Base-by-base conservation (phyloP, 345 rosid genomes). In the Draba incana region DNA sequence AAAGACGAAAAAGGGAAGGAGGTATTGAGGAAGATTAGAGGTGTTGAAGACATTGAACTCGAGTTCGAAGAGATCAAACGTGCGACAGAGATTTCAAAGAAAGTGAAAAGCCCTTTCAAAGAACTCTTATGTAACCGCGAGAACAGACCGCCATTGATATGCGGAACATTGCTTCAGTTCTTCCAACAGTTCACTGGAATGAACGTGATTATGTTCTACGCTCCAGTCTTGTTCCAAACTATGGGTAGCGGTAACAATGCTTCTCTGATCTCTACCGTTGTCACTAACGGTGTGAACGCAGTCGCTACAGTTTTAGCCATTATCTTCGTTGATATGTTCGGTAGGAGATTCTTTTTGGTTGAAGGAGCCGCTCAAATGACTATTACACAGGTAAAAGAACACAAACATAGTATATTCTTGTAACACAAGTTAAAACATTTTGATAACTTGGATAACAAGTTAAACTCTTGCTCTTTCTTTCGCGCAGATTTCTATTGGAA, bases 101-200 rank as follows among this genome's bases (percentile, higher is more conserved):
- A 46, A 52, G 68, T 77, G 35, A 81, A 75, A 57, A 74, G 74
- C 53, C 88, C 92, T 13, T 84, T 69, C 28, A 75, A 54, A 70
- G 77, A 74, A 23, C 75, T 87, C 11, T 44, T 63, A 57, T 1
- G 0, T 13, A 84, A 78, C 6, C 45, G 62, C 1, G 62, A 47
- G 1, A 83, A 74, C 45, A 70, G 78, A 65, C 89, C 96, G 6
- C 92, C 81, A 8, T 70, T 86, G 48, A 6, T 80, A 2, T 83
- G 82, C 2, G 89, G 84, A 31, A 83, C 75, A 2, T 5, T 81
- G 16, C 70, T 84, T 53, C 92, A 84, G 28, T 37, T 84, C 51
- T 86, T 86, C 65, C 96, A 86, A 76, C 92, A 88, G 75, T 81
- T 88, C n/a, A 82, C 96, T 0, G 96, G 96, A 31, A 83, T 86